Base-by-base conservation (phyloP, 1,284 basidiomycete genomes). In the Melampsora americana region DNA sequence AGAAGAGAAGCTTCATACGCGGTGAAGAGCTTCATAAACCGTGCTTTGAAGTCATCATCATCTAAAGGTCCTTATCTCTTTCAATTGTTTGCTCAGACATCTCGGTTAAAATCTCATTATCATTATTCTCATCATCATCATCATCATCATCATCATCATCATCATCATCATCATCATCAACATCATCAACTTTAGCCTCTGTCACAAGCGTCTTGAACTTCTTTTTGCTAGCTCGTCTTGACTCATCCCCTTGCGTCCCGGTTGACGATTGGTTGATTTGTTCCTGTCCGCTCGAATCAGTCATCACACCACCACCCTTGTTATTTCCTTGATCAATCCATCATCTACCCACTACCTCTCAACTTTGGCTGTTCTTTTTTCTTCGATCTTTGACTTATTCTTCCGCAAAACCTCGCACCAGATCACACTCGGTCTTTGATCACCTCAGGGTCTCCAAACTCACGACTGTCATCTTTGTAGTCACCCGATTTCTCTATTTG, bases 201-300 rank as follows among this genome's bases (percentile, higher is more conserved):
- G 53, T 69, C 53, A 44, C 32, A 42, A 69, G 28, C 53, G 20
- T 69, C 67, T 60, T 39, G 32, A 59, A 69, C 26, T 20, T 56
- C 30, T 50, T 16, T 50, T 39, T 14, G 44, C n/a, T 59, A 28
- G 14, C 48, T 30, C 65, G 23, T n/a, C 56, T 50, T 26, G 59
- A 26, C 30, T 30, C 42, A 9, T 32, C 9, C 23, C 53, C 44
- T 39, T 39, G 35, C 35, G 26, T 23, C 42, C 30, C 16, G n/a
- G 50, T 26, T n/a, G 32, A 59, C 26, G 20, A 6, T 66, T 20
- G 39, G 30, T 23, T 6, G 50, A 30, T 30, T 35, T 56, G 35
- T 32, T 50, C 18, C 30, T 59, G 67, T 39, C n/a, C 35, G 53
- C 16, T 23, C 67, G 7, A 32, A 67, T 67, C 35, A 32, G 48